Conservation (phyloP, 768 basidiomycete species). For the Cyclocybe aegerita region DNA sequence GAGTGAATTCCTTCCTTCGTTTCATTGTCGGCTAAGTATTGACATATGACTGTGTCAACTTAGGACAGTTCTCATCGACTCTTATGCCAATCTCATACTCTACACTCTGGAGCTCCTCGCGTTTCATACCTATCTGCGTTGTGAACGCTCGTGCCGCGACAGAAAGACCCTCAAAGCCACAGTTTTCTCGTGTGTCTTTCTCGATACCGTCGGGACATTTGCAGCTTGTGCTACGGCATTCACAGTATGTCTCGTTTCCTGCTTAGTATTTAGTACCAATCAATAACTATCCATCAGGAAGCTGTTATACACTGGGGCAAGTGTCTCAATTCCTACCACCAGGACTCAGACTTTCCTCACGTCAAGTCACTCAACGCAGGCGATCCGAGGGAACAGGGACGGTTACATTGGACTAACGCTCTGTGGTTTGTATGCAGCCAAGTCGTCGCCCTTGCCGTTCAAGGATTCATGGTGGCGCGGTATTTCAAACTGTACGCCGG, state of each 20-base stretch:
- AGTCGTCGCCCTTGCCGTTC: not conserved
- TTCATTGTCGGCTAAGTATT: too few relatives aligned
- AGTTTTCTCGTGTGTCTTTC: not conserved
- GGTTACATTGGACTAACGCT: not conserved
- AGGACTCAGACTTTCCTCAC: not conserved
- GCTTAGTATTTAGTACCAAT: not conserved
- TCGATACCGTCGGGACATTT: not conserved
- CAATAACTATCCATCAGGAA: not conserved
- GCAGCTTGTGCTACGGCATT: not conserved
- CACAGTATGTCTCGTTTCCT: not conserved
- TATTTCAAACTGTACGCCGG: not conserved
- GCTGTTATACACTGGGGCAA: not conserved
- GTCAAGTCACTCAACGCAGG: not conserved
- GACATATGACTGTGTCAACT: not conserved
- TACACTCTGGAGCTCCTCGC: not conserved
- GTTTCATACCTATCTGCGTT: not conserved
- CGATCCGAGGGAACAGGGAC: not conserved
- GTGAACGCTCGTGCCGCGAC: not conserved
- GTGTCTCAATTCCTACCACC: not conserved
- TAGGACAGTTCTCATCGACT: not conserved
- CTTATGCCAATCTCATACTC: slow-evolving; percentile 1
- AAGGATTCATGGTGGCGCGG: slow-evolving; percentile 2
- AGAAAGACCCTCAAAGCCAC: not conserved
- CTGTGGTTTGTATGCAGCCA: not conserved
- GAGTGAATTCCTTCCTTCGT: not conserved